Evolutionary conservation across 2,329 filamentous ascomycete genomes (phyloP).

Genomic region (Penicillium sp.): DNA sequence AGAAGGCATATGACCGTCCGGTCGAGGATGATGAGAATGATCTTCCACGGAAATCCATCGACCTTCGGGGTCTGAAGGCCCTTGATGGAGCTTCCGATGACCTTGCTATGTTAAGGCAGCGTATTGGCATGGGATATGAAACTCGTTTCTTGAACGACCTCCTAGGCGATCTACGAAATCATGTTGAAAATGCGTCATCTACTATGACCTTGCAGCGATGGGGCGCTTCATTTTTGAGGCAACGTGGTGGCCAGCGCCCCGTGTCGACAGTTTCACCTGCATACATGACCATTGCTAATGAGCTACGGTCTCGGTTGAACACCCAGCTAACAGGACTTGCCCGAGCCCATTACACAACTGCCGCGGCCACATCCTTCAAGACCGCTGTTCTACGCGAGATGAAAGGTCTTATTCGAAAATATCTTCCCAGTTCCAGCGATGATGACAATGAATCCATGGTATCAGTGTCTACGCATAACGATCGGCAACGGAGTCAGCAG

Average conservation of each 20-base stretch:
- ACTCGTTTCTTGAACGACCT: conserved; percentile 76
- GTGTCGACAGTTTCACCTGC: conserved; percentile 72
- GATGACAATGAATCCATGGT: conserved; percentile 91
- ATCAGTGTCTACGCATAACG: conserved; percentile 76
- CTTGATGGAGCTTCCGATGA: conserved; percentile 79
- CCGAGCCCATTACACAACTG: conserved; percentile 75
- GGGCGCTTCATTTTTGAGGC: conserved; percentile 74
- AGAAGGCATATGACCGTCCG: conserved; percentile 50
- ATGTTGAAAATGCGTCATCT: conserved; percentile 72
- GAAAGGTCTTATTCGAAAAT: conserved; percentile 78
- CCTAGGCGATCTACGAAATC: conserved; percentile 76
- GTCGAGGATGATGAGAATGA: conserved; percentile 32
- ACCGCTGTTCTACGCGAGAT: conserved; percentile 85
- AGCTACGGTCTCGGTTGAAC: conserved; percentile 70
- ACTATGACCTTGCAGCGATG: conserved; percentile 81
- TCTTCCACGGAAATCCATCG: conserved; percentile 54
- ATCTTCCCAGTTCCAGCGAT: conserved; percentile 88
- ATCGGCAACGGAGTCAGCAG: conserved; percentile 72
- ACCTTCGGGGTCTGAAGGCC: conserved; percentile 76
- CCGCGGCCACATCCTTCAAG: conserved; percentile 81
- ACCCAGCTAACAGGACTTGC: conserved; percentile 78
- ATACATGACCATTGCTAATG: conserved; percentile 74
- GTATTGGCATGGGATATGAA: conserved; percentile 87
- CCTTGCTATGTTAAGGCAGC: conserved; percentile 72
- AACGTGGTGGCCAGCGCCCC: conserved; percentile 68